Conservation (phyloP, 2,329 filamentous ascomycete species). For the Hypoxylon sp. region DNA sequence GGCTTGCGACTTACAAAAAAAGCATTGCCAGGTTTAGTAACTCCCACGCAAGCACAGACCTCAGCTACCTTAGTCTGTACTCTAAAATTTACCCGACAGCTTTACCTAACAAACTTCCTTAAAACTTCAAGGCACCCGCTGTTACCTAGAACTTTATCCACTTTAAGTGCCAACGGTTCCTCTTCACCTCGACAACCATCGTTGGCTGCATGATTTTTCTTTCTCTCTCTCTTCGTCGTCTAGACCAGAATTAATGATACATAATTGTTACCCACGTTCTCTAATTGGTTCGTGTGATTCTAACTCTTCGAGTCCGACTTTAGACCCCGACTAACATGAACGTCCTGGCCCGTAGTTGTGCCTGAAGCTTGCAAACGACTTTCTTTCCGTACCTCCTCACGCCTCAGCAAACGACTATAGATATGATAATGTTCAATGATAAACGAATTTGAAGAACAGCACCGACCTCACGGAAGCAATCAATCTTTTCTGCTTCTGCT, state of each 20-base stretch:
- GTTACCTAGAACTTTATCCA: slow-evolving; percentile 41
- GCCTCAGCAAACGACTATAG: slow-evolving; percentile 29
- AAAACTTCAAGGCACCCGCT: slow-evolving; percentile 35
- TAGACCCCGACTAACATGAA: slow-evolving; percentile 10
- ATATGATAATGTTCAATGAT: slow-evolving; percentile 47
- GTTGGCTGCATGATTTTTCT: slow-evolving; percentile 33
- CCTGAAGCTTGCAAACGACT: slow-evolving; percentile 35
- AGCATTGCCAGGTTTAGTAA: slow-evolving; percentile 35
- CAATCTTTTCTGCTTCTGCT: neutral
- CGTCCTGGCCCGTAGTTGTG: slow-evolving; percentile 25
- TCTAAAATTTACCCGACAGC: slow-evolving; percentile 7
- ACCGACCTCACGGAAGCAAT: slow-evolving; percentile 24
- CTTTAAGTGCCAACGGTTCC: slow-evolving; percentile 18
- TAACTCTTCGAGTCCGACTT: slow-evolving; percentile 15
- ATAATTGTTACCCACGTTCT: slow-evolving; percentile 24
- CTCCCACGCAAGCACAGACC: slow-evolving; percentile 33
- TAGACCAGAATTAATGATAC: slow-evolving; percentile 43
- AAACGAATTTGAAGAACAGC: slow-evolving; percentile 40
- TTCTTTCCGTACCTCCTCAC: slow-evolving; percentile 7
- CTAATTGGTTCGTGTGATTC: slow-evolving; percentile 25
- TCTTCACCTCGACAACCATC: slow-evolving; percentile 44
- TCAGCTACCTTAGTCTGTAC: slow-evolving; percentile 10
- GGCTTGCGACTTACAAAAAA: slow-evolving; percentile 18
- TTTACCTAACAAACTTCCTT: slow-evolving; percentile 17
- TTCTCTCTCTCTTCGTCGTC: slow-evolving; percentile 23